A percentile compares a stretch with the other conserved stretches of the same genome.
phyloP scores from a whole-genome alignment of 257 asterid genomes.

The Solanum chmielewskii region DNA sequence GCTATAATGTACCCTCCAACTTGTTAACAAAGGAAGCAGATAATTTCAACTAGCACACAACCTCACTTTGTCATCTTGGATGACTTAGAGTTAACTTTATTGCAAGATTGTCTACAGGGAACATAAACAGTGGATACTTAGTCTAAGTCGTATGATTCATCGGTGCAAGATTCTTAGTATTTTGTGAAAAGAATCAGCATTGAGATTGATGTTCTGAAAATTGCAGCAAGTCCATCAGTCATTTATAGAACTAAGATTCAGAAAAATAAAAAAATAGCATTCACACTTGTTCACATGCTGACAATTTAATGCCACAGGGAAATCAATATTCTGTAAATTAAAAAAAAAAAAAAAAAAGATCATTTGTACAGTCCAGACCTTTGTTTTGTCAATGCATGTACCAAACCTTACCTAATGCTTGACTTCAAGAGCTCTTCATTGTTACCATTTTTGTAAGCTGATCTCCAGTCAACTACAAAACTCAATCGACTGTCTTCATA shows the following conservation, averaged over 20 bases:
- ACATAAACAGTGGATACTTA: constrained; percentile 37
- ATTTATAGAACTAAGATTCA: neutral
- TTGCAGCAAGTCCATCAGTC: neutral
- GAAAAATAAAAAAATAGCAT: neutral
- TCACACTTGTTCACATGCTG: neutral
- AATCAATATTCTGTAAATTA: neutral
- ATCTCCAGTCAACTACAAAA: neutral
- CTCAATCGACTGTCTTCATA: neutral
- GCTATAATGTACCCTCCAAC: neutral
- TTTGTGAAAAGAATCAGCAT: neutral
- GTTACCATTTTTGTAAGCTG: neutral
- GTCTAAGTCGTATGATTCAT: constrained; percentile 79
- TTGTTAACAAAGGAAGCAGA: neutral
- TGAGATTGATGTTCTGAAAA: neutral
- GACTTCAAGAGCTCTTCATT: neutral
- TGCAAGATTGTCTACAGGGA: neutral
- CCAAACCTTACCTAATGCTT: neutral
- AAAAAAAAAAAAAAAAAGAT: neutral
- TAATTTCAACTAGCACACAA: neutral
- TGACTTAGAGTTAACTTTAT: neutral
- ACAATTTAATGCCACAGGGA: neutral
- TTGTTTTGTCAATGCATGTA: neutral
- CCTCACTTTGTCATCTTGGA: neutral
- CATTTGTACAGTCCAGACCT: neutral
- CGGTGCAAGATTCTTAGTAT: constrained; percentile 53